A percentile compares a stretch with the other conserved stretches of the same genome.
phyloP scores from a whole-genome alignment of 352 stramenopile genomes.

The Bremia lactucae region DNA sequence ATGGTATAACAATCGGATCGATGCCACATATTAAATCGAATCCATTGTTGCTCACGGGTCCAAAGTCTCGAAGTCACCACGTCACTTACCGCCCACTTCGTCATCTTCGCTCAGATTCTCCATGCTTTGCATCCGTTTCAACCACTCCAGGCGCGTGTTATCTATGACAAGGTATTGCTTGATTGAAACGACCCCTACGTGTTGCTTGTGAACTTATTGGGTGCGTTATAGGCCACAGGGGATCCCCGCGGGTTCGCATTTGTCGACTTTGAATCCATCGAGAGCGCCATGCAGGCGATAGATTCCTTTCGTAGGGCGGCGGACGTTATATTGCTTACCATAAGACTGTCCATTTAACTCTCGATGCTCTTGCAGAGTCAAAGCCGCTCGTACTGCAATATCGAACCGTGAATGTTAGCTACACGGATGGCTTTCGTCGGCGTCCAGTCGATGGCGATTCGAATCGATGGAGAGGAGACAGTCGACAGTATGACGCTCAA shows the following conservation, averaged over 20 bases:
- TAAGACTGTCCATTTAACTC: neutral
- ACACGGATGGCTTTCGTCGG: slow-evolving; percentile 29
- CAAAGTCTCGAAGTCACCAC: neutral
- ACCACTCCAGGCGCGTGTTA: slow-evolving; percentile 35
- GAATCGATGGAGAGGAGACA: slow-evolving; percentile 4
- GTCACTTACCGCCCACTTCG: slow-evolving; percentile 18
- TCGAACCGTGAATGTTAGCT: slow-evolving; percentile 33
- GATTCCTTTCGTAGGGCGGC: slow-evolving; percentile 38
- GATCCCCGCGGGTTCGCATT: slow-evolving; percentile 72
- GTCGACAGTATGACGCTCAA: slow-evolving; percentile 4
- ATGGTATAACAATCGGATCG: slow-evolving; percentile 38
- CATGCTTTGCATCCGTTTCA: slow-evolving; percentile 35
- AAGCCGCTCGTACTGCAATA: slow-evolving; percentile 45
- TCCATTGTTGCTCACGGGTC: slow-evolving; percentile 1
- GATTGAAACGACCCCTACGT: too few relatives aligned
- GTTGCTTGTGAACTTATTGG: too few relatives aligned
- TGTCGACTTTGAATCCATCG: slow-evolving; percentile 53
- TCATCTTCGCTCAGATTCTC: slow-evolving; percentile 38
- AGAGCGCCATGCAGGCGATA: slow-evolving; percentile 41
- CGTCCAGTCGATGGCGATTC: slow-evolving; percentile 11
- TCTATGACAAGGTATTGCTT: slow-evolving; percentile 53
- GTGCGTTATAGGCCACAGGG: slow-evolving; percentile 27
- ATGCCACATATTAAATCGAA: slow-evolving; percentile 5
- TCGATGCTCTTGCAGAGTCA: slow-evolving; percentile 20
- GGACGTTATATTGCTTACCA: neutral